Conservation (phyloP, 1,284 basidiomycete genomes). For the Cutaneotrichosporon cutaneum region DNA sequence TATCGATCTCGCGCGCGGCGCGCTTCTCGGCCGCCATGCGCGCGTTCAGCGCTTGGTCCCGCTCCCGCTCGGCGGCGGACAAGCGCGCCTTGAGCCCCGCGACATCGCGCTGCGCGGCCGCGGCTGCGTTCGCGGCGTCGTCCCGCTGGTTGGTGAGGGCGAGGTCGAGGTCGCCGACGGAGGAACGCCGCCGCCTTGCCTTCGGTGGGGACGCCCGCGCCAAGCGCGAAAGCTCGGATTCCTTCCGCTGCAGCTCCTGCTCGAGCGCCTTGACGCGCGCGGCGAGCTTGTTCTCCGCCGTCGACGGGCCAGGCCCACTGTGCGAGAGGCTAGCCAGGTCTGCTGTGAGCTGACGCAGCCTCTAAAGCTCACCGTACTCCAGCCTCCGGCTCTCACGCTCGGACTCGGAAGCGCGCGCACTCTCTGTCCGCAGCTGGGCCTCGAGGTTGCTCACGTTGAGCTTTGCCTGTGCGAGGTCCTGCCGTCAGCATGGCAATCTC, state of each 20-base stretch:
- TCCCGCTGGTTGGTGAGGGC: slow-evolving; percentile 29
- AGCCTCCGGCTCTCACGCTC: slow-evolving; percentile 42
- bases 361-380: slow-evolving; percentile 36
- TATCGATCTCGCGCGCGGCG: slow-evolving; percentile 36
- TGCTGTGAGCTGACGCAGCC: background rate
- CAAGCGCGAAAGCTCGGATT: slow-evolving; percentile 29
- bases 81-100: slow-evolving; percentile 28
- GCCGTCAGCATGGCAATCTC: background rate
- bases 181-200: background rate
- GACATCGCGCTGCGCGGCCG: slow-evolving; percentile 19
- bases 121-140: slow-evolving; percentile 11
- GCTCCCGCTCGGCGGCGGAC: slow-evolving; percentile 15
- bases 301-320: slow-evolving; percentile 3
- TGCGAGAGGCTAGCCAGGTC: slow-evolving; percentile 19
- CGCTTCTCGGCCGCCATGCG: slow-evolving; percentile 46
- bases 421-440: slow-evolving; percentile 29
- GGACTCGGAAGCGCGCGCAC: slow-evolving; percentile 33
- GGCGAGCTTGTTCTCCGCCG: slow-evolving; percentile 24
- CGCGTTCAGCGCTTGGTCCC: slow-evolving; percentile 50
- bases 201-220: background rate
- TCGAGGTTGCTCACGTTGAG: slow-evolving; percentile 47
- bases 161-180: background rate
- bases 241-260: slow-evolving; percentile 26
- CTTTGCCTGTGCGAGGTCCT: slow-evolving; percentile 41
- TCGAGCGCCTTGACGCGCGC: slow-evolving; percentile 36